Percentiles rank a stretch among this genome's conserved stretches.
These are phyloP conservation scores for Oldenlandia corymbosa DNA, from an alignment of 257 asterid species.

Conservation along the genomic window DNA sequence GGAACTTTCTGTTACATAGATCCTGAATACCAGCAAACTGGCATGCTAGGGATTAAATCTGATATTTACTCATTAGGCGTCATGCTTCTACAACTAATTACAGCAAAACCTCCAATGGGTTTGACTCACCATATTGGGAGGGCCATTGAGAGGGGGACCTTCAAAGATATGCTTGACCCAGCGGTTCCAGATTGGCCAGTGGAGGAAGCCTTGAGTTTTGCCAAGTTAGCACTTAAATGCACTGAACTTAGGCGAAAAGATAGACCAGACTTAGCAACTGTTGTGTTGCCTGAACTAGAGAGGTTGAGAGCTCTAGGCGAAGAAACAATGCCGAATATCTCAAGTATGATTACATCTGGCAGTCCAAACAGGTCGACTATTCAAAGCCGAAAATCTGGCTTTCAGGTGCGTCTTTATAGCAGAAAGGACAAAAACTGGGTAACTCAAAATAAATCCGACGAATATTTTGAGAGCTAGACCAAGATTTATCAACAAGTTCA, in stretches of 20 bases:
- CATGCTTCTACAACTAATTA: slow-evolving; percentile 73
- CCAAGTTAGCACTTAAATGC: slow-evolving; percentile 72
- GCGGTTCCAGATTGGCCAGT: slow-evolving; percentile 73
- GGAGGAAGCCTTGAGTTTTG: slow-evolving; percentile 57
- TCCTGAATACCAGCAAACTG: slow-evolving; percentile 91
- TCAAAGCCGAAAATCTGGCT: slow-evolving; percentile 21
- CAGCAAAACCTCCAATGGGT: slow-evolving; percentile 90
- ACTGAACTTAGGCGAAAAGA: slow-evolving; percentile 75
- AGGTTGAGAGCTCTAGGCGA: slow-evolving; percentile 61
- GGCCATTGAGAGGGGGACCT: slow-evolving; percentile 73
- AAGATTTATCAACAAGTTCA: background rate
- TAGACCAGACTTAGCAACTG: slow-evolving; percentile 67
- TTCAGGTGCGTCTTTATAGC: slow-evolving; percentile 33
- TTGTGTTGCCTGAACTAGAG: slow-evolving; percentile 64
- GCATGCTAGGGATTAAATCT: slow-evolving; percentile 82
- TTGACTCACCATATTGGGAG: slow-evolving; percentile 73
- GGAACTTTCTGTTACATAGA: slow-evolving; percentile 96
- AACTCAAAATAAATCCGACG: background rate
- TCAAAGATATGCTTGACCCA: slow-evolving; percentile 71
- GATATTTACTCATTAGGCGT: slow-evolving; percentile 83
- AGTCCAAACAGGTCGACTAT: slow-evolving; percentile 20
- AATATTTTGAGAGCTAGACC: background rate
- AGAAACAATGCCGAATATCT: slow-evolving; percentile 42
- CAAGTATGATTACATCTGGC: slow-evolving; percentile 15
- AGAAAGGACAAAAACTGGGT: background rate